Base-by-base conservation (phyloP, 2,329 filamentous ascomycete genomes). In the Escovopsis weberi region DNA sequence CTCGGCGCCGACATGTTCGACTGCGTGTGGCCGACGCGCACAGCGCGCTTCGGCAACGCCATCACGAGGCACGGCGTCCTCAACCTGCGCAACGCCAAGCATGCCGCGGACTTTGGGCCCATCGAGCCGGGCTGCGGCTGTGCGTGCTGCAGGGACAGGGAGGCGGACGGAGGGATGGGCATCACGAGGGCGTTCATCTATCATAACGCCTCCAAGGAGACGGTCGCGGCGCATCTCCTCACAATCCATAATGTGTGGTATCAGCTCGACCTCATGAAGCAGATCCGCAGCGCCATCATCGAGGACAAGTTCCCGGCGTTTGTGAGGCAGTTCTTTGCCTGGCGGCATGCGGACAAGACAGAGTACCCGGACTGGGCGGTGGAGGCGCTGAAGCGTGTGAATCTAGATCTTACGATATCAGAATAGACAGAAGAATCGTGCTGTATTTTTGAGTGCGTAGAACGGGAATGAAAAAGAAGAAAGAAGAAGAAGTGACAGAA, bases 1-100 rank as follows among this genome's bases (percentile, higher is more conserved):
- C 72, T 98, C 1, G 91, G 91, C 4, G 91, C 91, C 39, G 91
- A 98, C 63, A 98, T 98, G 91, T 98, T 98, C 59, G 91, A 98
- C 64, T 98, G 93, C 57, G 91, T 98, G 6, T 98, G 91, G 91
- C 93, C 91, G 1, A 96, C 91, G 4, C 74, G 91, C 42, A 98
- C 91, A 33, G 91, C 91, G 57, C 79, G 91, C 32, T 98, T 98
- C 57, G 91, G 93, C 46, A 95, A 95, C 57, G 91, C 89, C 33
- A 76, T 98, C 45, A 95, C 89, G 2, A 74, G 77, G 43, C 54
- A 69, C 36, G 93, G 91, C 10, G 75, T 85, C n/a, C 65, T 95
- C 38, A 95, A 94, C 59, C 67, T 98, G 38, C 80, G 85, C 47
- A 80, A 89, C 57, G 74, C 80, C 26, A 69, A 70, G 37, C 95